Evolutionary conservation across 306 rosid species (phyloP), one percentile per base, ranked within the genome.

Genomic region (Citrullus mucosospermus): DNA sequence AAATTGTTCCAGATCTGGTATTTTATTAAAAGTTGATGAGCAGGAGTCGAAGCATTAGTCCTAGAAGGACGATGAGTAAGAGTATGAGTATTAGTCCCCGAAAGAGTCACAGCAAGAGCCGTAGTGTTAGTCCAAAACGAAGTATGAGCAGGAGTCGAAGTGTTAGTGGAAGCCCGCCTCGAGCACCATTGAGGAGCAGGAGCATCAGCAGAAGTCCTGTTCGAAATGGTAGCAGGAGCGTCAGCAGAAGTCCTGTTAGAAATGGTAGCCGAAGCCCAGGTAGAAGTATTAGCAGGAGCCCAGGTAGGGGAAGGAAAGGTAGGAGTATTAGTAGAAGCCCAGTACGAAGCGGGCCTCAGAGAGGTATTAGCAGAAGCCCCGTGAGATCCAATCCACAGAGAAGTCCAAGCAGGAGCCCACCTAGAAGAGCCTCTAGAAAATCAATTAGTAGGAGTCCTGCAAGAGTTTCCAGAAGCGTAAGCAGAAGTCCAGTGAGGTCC

Each of bases 11-110:
- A 85, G 89, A 88, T 83, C 80, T 73, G 90, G 90, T 89, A 84
- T 86, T 86, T 91, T 88, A 93, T 84, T 88, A 69, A 82, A 84
- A 81, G 88, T 91, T 87, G 85, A 86, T 95, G 90, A 83, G 91
- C 99, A 95, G 99, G 99, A 92, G 92, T 79, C 90, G 90, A 83
- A 92, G 99, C 89, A 61, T 80, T 66, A 94, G 93, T 89, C 98
- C 98, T 77, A 89, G 88, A 83, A 89, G 91, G 90, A n/a, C 90
- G 83, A 38, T 80, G 84, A 91, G 95, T 86, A 94, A 89, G 91
- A 89, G 97, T 82, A 92, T 89, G 97, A 95, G 96, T 80, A 90
- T 90, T 82, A 95, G 97, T 86, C 95, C 99, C 79, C 81, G 89
- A 82, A 83, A 86, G 85, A 88, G 83, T 84, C 83, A 48, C 74